Base-by-base conservation (phyloP, 106 monocot genomes). In the Dendrobium officinale region DNA sequence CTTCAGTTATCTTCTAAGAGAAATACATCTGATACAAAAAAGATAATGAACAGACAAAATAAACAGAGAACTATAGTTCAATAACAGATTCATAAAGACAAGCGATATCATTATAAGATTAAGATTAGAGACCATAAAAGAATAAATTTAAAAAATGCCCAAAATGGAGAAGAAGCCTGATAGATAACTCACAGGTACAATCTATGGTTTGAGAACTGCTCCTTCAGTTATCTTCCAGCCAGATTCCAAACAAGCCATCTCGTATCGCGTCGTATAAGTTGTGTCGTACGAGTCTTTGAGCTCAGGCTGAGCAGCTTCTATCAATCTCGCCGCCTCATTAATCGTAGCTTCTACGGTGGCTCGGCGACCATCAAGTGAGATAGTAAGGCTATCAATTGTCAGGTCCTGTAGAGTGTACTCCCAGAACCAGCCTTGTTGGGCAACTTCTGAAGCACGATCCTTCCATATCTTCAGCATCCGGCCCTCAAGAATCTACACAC, bases 141-240 rank as follows among this genome's bases (percentile, higher is more conserved):
- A 66, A 66, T 1, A 66, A 66, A 66, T 8, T 66, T 6, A 1
- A 24, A 10, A 6, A 66, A 27, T 24, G 24, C 64, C 24, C 37
- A 70, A 70, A 70, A 22, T 37, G 33, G 37, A 13, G 37, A 33
- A 15, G 11, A 68, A 22, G 26, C 15, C 5, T 33, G 37, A 22
- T 13, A 13, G 37, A 22, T 13, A 13, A 70, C 37, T 68, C 31
- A 31, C 31, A 31, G 26, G 31, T 26, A 10, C 9, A 68, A 74
- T 43, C 40, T 74, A 85, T 47, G 88, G 85, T 79, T 92, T 83
- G 45, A 96, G 90, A 13, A 96, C 92, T 44, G 92, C 91, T 13
- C 98, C 98, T 80, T 92, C 91, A 2, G 88, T 91, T 72, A 98
- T 98, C 78, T 88, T 91, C 98, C 98, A 98, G 22, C 95, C 91